A percentile compares a stretch with the other conserved stretches of the same genome.
These are phyloP conservation scores for Clonostachys chloroleuca DNA, from an alignment of 2,329 filamentous ascomycete species.

Conservation along the genomic window DNA sequence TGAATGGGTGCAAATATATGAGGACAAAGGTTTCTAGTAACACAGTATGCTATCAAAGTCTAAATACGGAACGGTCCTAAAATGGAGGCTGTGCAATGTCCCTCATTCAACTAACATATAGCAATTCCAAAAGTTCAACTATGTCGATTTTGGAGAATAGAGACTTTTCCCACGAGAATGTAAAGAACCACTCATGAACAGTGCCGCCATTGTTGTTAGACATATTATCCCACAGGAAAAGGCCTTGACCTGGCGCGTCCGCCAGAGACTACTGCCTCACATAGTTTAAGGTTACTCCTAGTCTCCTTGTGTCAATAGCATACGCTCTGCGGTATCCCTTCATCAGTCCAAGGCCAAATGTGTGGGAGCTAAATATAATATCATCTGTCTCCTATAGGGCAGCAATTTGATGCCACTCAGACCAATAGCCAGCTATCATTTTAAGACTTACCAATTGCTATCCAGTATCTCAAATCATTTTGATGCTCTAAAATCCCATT, in stretches of 20 bases:
- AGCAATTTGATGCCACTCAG: slow-evolving; percentile 17
- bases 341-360: slow-evolving; percentile 40
- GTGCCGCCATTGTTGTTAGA: neutral
- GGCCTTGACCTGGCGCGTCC: neutral
- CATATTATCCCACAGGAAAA: neutral
- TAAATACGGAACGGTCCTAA: too few relatives aligned
- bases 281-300: slow-evolving; percentile 71
- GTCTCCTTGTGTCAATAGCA: slow-evolving; percentile 64
- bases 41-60: too few relatives aligned
- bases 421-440: too few relatives aligned
- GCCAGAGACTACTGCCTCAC: slow-evolving; percentile 18
- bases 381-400: slow-evolving; percentile 62
- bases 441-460: too few relatives aligned
- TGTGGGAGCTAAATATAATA: slow-evolving; percentile 13
- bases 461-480: too few relatives aligned
- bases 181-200: neutral
- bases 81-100: too few relatives aligned
- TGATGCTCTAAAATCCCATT: too few relatives aligned
- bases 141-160: neutral
- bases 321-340: slow-evolving; percentile 78
- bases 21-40: too few relatives aligned
- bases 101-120: too few relatives aligned
- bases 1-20: too few relatives aligned
- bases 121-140: neutral
- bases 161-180: neutral